These are phyloP conservation scores for Davidsoniella virescens DNA, from an alignment of 2,329 filamentous ascomycete genomes.

Conservation along the genomic window DNA sequence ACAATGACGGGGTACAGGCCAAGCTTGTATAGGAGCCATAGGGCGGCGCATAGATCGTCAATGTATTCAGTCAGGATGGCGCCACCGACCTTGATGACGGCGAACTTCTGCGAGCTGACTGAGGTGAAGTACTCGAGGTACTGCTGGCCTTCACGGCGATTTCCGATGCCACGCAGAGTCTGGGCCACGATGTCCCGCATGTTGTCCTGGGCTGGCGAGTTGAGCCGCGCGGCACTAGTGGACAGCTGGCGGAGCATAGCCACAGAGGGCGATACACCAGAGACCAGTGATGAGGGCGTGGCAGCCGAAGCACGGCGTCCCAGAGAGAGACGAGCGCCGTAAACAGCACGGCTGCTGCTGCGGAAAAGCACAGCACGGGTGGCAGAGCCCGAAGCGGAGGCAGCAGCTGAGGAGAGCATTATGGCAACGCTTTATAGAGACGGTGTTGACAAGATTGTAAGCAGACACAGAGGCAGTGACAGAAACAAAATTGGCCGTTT, in stretches of 20 bases:
- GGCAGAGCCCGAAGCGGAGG: conserved; percentile 10
- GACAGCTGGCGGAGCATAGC: conserved; percentile 9
- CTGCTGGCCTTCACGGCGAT: conserved; percentile 90
- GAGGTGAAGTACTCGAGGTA: conserved; percentile 96
- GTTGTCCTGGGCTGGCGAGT: conserved; percentile 17
- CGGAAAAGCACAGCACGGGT: conserved; percentile 6
- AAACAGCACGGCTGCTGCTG: conserved; percentile 1
- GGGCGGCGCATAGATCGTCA: conserved; percentile 73
- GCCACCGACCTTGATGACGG: conserved; percentile 94
- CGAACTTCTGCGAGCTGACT: conserved; percentile 91
- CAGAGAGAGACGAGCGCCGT: conserved; percentile 1
- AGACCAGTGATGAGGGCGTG: neutral
- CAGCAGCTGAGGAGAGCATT: conserved; percentile 12
- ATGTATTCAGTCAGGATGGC: conserved; percentile 91
- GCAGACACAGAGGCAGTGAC: neutral
- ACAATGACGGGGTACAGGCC: conserved; percentile 90
- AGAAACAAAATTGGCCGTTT: neutral
- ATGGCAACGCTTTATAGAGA: neutral
- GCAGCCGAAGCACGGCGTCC: neutral
- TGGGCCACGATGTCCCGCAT: conserved; percentile 23
- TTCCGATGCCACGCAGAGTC: conserved; percentile 86
- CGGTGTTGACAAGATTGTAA: neutral
- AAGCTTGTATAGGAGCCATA: conserved; percentile 87
- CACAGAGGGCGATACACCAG: neutral
- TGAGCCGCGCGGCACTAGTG: conserved; percentile 5